Conservation (phyloP, 2,329 filamentous ascomycete genomes). For the Stachybotrys echinatus region DNA sequence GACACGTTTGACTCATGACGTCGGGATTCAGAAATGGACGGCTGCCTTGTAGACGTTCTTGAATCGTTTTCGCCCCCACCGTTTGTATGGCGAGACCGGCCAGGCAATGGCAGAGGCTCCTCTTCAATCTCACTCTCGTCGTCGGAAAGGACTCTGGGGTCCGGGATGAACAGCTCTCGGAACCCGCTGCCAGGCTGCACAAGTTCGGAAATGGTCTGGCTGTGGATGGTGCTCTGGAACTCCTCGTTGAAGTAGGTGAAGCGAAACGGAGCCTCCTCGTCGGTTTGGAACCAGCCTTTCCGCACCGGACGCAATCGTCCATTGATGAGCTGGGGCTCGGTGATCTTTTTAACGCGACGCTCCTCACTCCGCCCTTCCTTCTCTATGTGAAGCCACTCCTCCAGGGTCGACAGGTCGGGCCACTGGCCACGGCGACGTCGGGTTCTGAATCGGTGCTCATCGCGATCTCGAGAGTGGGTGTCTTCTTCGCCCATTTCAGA, state of each 20-base stretch:
- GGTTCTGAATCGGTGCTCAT: conserved; percentile 25
- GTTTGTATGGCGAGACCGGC: not conserved
- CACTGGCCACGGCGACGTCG: conserved; percentile 67
- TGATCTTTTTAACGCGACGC: conserved; percentile 83
- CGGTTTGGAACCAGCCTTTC: conserved; percentile 76
- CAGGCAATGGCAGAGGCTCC: conserved; percentile 18
- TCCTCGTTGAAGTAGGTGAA: conserved; percentile 99
- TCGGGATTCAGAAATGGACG: conserved; percentile 31
- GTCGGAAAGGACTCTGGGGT: conserved; percentile 70
- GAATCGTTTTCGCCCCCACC: conserved; percentile 23
- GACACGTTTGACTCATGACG: conserved; percentile 21
- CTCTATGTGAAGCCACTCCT: conserved; percentile 87
- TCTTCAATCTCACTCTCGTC: conserved; percentile 63
- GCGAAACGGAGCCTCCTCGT: conserved; percentile 86
- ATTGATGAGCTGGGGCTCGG: conserved; percentile 87
- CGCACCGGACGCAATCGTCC: conserved; percentile 79
- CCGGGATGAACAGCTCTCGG: conserved; percentile 82
- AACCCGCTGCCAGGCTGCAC: conserved; percentile 82
- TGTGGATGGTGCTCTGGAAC: conserved; percentile 92
- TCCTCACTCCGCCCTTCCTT: conserved; percentile 79
- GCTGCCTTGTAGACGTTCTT: conserved; percentile 38
- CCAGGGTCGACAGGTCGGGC: conserved; percentile 79
- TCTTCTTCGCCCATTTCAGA: conserved; percentile 82
- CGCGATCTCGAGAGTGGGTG: conserved; percentile 38
- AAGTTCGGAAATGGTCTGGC: conserved; percentile 89